Evolutionary conservation across 306 rosid species (phyloP).

Genomic region (Glycyrrhiza uralensis): DNA sequence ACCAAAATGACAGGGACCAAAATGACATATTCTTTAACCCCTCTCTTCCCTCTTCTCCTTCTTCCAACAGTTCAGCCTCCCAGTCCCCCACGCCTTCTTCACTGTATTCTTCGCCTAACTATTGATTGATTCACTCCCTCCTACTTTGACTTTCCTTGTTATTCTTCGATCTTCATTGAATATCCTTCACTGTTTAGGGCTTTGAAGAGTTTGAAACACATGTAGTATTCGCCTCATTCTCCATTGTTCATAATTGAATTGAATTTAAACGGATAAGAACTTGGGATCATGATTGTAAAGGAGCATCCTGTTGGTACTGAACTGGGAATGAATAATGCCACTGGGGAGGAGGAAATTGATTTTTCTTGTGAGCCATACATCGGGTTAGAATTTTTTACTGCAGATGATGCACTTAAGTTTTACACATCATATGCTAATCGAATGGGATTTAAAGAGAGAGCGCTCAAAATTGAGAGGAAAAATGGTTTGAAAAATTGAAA

Average conservation of each 20-base stretch:
- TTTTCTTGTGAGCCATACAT: conserved; percentile 56
- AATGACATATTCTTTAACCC: too few species aligned
- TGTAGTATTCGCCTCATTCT: neutral
- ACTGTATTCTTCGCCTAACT: too few species aligned
- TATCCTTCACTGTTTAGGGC: neutral
- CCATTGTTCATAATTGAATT: conserved; percentile 17
- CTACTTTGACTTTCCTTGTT: conserved; percentile 27
- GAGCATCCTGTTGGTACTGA: conserved; percentile 55
- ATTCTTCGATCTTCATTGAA: neutral
- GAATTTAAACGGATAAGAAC: conserved; percentile 37
- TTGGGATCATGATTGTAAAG: conserved; percentile 47
- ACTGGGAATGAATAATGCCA: conserved; percentile 40
- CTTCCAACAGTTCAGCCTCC: too few species aligned
- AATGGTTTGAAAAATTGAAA: too few species aligned
- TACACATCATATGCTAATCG: conserved; percentile 64
- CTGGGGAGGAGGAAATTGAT: conserved; percentile 42
- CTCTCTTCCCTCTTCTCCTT: too few species aligned
- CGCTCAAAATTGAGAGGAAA: too few species aligned
- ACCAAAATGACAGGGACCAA: too few species aligned
- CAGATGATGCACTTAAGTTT: conserved; percentile 71
- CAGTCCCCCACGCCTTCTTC: too few species aligned
- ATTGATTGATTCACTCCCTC: neutral
- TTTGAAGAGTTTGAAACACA: neutral
- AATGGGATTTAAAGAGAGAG: conserved; percentile 70
- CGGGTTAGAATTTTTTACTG: conserved; percentile 67